Conservation (phyloP, 2,329 filamentous ascomycete genomes). For the Pyricularia sp. region DNA sequence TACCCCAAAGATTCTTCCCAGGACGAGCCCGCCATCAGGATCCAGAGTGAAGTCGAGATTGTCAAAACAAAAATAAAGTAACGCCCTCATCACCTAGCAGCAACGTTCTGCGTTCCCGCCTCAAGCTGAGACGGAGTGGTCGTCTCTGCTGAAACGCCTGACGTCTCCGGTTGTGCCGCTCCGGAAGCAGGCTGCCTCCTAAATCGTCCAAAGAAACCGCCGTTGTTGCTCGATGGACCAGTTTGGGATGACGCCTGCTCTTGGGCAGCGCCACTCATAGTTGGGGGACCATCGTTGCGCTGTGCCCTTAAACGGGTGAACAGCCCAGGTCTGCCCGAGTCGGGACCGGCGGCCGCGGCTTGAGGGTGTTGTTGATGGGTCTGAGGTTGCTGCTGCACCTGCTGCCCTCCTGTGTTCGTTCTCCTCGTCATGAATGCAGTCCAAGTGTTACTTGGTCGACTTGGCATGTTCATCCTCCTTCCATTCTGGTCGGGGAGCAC, state of each 20-base stretch:
- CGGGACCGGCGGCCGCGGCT: not conserved
- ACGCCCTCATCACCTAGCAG: slow-evolving; percentile 1
- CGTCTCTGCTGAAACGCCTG: not conserved
- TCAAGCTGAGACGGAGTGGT: slow-evolving; percentile 23
- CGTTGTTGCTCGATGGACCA: not conserved
- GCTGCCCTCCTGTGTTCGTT: not conserved
- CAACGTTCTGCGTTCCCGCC: slow-evolving; percentile 17
- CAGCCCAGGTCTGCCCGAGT: not conserved
- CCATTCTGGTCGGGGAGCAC: slow-evolving; percentile 16
- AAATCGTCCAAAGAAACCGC: not conserved
- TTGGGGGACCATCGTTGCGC: not conserved
- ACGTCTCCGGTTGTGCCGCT: not conserved
- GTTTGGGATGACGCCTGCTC: not conserved
- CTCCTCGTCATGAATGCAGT: slow-evolving; percentile 16
- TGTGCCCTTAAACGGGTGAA: not conserved
- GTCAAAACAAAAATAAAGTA: not conserved
- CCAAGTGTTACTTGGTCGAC: slow-evolving; percentile 28
- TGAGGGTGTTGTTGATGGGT: not conserved
- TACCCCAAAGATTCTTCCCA: not conserved
- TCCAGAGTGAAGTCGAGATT: not conserved
- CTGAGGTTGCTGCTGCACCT: not conserved
- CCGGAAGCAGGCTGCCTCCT: not conserved
- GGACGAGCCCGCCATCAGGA: not conserved
- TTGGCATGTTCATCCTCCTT: slow-evolving; percentile 37
- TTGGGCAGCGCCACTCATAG: not conserved